Conservation (phyloP, 257 asterid genomes). For the Capsicum chinense region DNA sequence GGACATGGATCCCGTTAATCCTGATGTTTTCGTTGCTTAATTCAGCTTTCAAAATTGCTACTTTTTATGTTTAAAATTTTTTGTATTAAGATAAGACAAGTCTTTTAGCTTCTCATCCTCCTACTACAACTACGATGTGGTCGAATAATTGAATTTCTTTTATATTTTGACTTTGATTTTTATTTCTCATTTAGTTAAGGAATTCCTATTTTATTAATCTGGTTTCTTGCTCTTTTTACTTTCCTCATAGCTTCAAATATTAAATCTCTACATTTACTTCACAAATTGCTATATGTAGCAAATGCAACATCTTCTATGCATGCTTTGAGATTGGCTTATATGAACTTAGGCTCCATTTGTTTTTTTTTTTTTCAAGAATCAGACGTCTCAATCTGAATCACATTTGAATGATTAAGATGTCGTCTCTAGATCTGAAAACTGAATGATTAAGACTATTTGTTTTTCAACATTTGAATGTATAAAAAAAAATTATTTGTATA, state of each 20-base stretch:
- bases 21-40: constrained; percentile 31
- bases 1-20: background rate
- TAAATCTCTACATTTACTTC: background rate
- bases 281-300: constrained; percentile 8
- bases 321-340: constrained; percentile 10
- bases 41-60: background rate
- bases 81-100: background rate
- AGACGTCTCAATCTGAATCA: too few relatives aligned
- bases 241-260: background rate
- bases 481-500: too few relatives aligned
- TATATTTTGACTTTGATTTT: constrained; percentile 18
- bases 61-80: background rate
- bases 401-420: too few relatives aligned
- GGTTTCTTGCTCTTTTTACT: background rate
- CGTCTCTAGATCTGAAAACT: too few relatives aligned
- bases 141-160: background rate
- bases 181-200: background rate
- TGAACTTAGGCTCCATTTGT: background rate
- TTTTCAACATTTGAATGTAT: too few relatives aligned
- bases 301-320: background rate
- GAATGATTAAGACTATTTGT: too few relatives aligned
- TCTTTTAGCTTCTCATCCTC: background rate
- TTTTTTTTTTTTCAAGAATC: too few relatives aligned
- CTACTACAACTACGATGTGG: background rate
- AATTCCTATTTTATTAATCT: background rate